Evolutionary conservation across 768 basidiomycete genomes (phyloP), one percentile per base, ranked within the genome.

Genomic region (Collybia nuda): DNA sequence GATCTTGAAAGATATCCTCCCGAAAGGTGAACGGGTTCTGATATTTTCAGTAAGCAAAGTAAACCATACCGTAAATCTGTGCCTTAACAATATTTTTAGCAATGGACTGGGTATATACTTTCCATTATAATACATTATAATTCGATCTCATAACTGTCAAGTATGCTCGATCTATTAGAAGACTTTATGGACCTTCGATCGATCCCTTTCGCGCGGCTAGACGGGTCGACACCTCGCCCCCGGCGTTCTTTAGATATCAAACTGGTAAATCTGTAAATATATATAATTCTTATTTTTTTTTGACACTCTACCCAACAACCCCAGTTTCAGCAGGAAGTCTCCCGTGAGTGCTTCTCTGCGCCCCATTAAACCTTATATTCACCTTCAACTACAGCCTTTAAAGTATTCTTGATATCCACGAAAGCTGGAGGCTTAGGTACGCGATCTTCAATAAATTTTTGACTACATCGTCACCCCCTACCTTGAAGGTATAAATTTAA

Each of bases 401-500:
- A 86, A 56, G 82, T 88, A 12, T 89, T 81, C 67, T 66, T 89
- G 47, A 74, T 88, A 17, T 86, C 85, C 2, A 89, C 87, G 0
- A 78, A 79, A 56, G 87, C 87, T 14, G 87, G 86, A 46, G 86
- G 86, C 44, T 72, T 88, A 24, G 86, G 86, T 79, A 56, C 45
- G 67, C 61, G 2, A 23, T 22, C 19, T 5, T 43, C 5, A 68
- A 58, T 56, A 62, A 65, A 50, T 48, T 2, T 23, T 14, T 7
- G 24, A 23, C 64, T 28, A 67, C 65, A 23, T 65, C 59, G 3
- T 52, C 63, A 55, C 47, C 71, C 37, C 57, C 55, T 18, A 12
- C 40, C 56, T 61, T 35, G 52, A 74, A 71, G 89, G 90, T 43
- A 90, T 93, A 68, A 93, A 93, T 60, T 75, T 93, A 44, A 90